Percentiles rank a stretch among this genome's conserved stretches.
These are phyloP conservation scores for Daldinia sp. DNA, from an alignment of 2,329 filamentous ascomycete genomes.

Conservation along the genomic window DNA sequence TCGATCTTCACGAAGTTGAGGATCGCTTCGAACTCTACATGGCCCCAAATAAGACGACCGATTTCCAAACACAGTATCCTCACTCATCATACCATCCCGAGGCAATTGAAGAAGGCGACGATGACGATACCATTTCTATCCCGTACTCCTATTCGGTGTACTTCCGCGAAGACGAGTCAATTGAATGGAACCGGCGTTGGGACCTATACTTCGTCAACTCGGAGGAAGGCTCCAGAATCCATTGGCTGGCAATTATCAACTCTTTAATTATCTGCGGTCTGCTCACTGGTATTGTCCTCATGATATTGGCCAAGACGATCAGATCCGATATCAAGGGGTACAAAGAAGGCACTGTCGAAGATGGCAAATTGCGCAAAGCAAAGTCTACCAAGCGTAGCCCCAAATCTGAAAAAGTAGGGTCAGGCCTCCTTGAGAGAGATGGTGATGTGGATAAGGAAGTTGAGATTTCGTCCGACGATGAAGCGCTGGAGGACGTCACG, in stretches of 20 bases:
- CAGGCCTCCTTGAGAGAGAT: conserved; percentile 71
- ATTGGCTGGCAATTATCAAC: conserved; percentile 91
- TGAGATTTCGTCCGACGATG: conserved; percentile 75
- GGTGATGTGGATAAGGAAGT: conserved; percentile 65
- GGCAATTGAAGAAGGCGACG: conserved; percentile 67
- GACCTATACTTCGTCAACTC: conserved; percentile 91
- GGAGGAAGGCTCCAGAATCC: conserved; percentile 82
- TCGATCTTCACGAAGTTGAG: conserved; percentile 71
- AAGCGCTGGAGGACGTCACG: conserved; percentile 80
- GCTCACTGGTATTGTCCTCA: conserved; percentile 81
- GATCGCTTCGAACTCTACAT: conserved; percentile 77
- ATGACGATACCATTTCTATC: conserved; percentile 75
- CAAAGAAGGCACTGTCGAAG: conserved; percentile 74
- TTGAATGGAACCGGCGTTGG: conserved; percentile 89
- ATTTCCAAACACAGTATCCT: conserved; percentile 61
- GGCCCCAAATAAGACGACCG: conserved; percentile 69
- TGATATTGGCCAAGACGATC: conserved; percentile 84
- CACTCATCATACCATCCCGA: conserved; percentile 71
- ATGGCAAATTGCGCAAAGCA: conserved; percentile 68
- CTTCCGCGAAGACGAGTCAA: conserved; percentile 82
- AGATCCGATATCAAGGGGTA: conserved; percentile 82
- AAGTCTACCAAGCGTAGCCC: conserved; percentile 56
- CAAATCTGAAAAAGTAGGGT: conserved; percentile 63
- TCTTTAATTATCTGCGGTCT: conserved; percentile 85
- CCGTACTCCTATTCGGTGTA: conserved; percentile 93